Evolutionary conservation across 345 rosid species (phyloP).

Genomic region (Euphorbia peplus): DNA sequence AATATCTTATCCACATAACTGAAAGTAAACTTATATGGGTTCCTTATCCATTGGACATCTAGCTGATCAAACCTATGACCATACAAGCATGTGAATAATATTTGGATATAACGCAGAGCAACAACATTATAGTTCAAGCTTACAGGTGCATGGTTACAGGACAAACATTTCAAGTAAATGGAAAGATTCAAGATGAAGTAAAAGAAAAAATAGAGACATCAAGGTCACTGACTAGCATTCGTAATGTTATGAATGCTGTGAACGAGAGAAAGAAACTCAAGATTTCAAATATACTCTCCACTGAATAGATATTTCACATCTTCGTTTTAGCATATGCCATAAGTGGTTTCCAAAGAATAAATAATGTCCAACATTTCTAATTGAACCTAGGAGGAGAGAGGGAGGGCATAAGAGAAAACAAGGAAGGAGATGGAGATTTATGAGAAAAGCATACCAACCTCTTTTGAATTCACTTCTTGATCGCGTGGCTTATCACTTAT

Average conservation of each 20-base stretch:
- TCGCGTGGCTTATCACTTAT: constrained; percentile 79
- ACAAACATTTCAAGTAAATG: background rate
- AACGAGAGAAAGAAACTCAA: no score
- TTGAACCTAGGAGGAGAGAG: no score
- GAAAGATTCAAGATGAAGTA: background rate
- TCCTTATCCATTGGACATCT: no score
- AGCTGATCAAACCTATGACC: background rate
- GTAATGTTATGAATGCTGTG: no score
- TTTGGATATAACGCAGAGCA: constrained; percentile 1
- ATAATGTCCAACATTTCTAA: background rate
- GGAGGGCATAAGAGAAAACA: background rate
- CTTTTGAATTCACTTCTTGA: constrained; percentile 66
- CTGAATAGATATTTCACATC: background rate
- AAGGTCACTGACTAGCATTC: background rate
- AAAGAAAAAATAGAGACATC: background rate
- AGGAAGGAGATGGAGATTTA: background rate
- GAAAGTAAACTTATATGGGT: background rate
- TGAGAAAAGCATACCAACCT: constrained; percentile 38
- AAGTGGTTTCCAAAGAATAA: background rate
- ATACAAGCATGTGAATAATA: background rate
- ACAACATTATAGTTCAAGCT: background rate
- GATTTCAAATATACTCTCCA: background rate
- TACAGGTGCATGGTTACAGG: constrained; percentile 1
- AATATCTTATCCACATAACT: background rate
- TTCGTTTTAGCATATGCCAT: background rate